phyloP scores from a whole-genome alignment of 1,139 yeast species.

The Pneumocystis jirovecii region DNA sequence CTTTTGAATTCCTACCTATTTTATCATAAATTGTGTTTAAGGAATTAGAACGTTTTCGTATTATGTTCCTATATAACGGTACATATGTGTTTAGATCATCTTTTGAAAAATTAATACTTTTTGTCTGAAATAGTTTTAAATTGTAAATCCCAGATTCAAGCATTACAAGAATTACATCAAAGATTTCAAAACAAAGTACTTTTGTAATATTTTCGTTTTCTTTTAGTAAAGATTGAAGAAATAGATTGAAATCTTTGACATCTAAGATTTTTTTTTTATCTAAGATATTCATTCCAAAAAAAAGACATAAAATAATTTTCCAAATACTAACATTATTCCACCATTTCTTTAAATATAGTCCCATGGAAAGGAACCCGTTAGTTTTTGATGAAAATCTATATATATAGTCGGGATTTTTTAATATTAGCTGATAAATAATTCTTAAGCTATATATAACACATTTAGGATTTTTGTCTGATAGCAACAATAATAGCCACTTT shows the following conservation, averaged over 20 bases:
- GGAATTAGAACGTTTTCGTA: background rate
- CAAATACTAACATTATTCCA: conserved; percentile 31
- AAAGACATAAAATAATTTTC: conserved; percentile 16
- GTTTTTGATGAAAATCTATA: conserved; percentile 33
- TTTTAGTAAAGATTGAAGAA: conserved; percentile 11
- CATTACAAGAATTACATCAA: conserved; percentile 16
- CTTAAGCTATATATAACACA: conserved; percentile 37
- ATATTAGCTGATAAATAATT: conserved; percentile 34
- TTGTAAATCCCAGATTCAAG: conserved; percentile 14
- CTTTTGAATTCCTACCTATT: background rate
- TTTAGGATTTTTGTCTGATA: conserved; percentile 30
- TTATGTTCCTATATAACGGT: background rate
- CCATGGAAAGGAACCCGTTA: conserved; percentile 42
- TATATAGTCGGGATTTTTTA: conserved; percentile 35
- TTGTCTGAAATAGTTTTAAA: conserved; percentile 4
- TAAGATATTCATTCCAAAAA: conserved; percentile 17
- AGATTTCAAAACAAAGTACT: conserved; percentile 15
- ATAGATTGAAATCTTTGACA: conserved; percentile 7
- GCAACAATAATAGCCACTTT: conserved; percentile 42
- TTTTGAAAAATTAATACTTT: background rate
- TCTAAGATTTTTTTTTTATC: conserved; percentile 4
- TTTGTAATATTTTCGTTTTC: background rate
- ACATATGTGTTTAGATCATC: background rate
- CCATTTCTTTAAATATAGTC: conserved; percentile 32
- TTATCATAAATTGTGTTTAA: background rate